Base-by-base conservation (phyloP, 2,329 filamentous ascomycete species). In the Sarocladiaceae sp. region DNA sequence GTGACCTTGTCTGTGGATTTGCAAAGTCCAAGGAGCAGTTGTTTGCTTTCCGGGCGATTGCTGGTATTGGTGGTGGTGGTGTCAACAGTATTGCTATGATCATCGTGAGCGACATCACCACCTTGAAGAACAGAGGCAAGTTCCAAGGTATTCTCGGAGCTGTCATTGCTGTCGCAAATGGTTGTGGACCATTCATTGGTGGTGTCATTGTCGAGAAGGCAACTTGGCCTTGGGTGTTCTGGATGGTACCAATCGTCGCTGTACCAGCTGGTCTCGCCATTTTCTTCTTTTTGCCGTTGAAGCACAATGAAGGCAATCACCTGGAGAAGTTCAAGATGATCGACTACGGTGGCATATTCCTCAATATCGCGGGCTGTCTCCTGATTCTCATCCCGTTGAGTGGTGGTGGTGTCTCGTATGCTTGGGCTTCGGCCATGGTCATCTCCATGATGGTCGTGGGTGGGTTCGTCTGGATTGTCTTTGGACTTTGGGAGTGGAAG, bases 91-190 rank as follows among this genome's bases (percentile, higher is more conserved):
- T 60, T 10, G 65, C 62, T 39, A 68, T 67, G 65, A 70, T 71
- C 39, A 68, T 71, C 37, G 62, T 70, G 7, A 67, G 63, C 26
- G 69, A 71, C 42, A 64, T 70, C 15, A 65, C 64, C 1, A 67
- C 66, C 2, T 48, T 71, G 15, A 36, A 69, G 53, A 62, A 69
- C 1, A 58, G 69, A 1, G 69, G 67, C 0, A 68, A 65, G 22
- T 70, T 66, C 22, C 60, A 64, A 42, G 59, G 56, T 54, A 56
- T 63, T 3, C 55, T 66, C 17, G 61, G 63, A 1, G 58, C 60
- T 10, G 57, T 64, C 0, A 55, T 67, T 3, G 64, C 60, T 1
- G 52, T 66, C n/a, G 65, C 59, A 3, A 68, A 68, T 15, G 74
- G 73, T 1, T 68, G 74, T 48, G 66, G 67, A 6, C 66, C 65